Base-by-base conservation (phyloP, 2,329 filamentous ascomycete species). In the Chaetomium sp. region DNA sequence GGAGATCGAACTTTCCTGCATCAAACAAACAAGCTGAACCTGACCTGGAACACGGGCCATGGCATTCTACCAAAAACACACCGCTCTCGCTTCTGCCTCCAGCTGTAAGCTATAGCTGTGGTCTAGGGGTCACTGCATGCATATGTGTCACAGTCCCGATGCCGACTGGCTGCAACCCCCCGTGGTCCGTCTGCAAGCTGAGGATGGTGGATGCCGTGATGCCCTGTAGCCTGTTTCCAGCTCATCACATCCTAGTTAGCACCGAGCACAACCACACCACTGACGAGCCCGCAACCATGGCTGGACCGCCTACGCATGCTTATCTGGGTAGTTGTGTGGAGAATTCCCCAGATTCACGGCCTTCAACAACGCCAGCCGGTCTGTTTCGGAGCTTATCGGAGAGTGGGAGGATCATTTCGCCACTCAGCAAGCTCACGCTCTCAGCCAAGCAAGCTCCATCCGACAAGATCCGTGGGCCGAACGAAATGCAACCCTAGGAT, bases 331-430 rank as follows among this genome's bases (percentile, higher is more conserved):
- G 49, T 27, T 51, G 35, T 51, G 35, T 66, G 61, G 62, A 59
- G 57, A 42, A 66, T 31, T 58, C 63, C 56, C 56, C 59, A 49
- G 59, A 47, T 47, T 53, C 58, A 60, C 51, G 8, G 27, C 13
- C 25, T 13, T 25, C 16, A 25, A 8, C 31, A 42, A 21, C 12
- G 4, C 55, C 7, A 23, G 9, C 55, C 23, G 8, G 42, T n/a
- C 29, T 54, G 21, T 3, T 23, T 62, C 61, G 54, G 65, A 57
- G 65, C 58, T 64, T 64, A 61, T 66, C 65, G 61, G 61, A 38
- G 25, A 31, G 25, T 56, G 45, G 31, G 35, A 19, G 23, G 7
- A 23, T 29, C 57, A 33, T 33, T 19, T 58, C 19, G 57, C 57
- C 57, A 55, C 51, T 55, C 16, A 4, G 38, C 5, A 19, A 42